A percentile compares a stretch with the other conserved stretches of the same genome.
phyloP scores from a whole-genome alignment of 257 asterid species.

The Jacaranda copaia region DNA sequence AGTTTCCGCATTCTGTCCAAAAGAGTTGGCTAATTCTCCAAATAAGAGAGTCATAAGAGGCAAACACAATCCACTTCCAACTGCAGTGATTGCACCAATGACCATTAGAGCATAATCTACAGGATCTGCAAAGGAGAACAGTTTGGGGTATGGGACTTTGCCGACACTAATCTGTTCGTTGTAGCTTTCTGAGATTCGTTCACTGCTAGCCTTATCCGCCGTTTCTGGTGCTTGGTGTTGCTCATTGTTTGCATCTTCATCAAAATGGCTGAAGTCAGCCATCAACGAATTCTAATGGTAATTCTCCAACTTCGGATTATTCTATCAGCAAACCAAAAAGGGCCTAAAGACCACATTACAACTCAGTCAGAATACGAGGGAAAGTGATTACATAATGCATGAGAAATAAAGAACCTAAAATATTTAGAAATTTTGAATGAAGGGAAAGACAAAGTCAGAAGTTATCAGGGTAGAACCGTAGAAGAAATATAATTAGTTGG shows the following conservation, averaged over 20 bases:
- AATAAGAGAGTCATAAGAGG: conserved; percentile 66
- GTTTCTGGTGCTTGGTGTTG: conserved; percentile 23
- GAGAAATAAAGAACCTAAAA: too few species aligned
- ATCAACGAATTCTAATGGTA: background rate
- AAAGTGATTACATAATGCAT: too few species aligned
- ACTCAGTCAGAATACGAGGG: too few species aligned
- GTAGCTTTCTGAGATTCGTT: background rate
- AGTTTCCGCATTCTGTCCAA: conserved; percentile 51
- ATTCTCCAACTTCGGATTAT: too few species aligned
- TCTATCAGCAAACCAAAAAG: too few species aligned
- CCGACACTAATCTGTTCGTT: conserved; percentile 21
- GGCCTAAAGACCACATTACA: too few species aligned
- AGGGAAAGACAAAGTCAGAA: background rate
- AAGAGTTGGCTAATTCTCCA: conserved; percentile 65
- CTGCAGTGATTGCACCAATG: conserved; percentile 54
- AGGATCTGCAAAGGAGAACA: conserved; percentile 65
- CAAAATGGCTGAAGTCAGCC: conserved; percentile 32
- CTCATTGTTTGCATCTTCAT: conserved; percentile 7
- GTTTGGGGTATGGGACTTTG: conserved; percentile 54
- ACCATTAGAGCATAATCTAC: conserved; percentile 53
- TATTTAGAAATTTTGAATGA: background rate
- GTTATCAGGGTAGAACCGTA: background rate
- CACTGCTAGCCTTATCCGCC: background rate
- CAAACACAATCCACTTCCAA: conserved; percentile 57
- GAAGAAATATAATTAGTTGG: conserved; percentile 25